These are phyloP conservation scores for Sanghuangporus baumii DNA, from an alignment of 1,284 basidiomycete genomes.

Conservation along the genomic window DNA sequence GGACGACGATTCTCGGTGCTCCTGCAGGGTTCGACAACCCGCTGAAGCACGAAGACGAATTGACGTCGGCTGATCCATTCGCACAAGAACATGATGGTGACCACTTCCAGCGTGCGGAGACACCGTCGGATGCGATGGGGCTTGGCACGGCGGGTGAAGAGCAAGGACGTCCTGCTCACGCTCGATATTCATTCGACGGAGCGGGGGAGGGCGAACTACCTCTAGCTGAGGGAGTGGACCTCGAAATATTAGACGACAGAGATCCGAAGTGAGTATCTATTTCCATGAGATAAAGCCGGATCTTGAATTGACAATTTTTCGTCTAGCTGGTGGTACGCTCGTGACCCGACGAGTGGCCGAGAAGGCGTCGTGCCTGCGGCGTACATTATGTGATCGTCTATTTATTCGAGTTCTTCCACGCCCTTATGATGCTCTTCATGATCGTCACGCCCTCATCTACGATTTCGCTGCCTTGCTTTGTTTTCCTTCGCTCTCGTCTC, in stretches of 20 bases:
- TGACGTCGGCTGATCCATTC: slow-evolving; percentile 43
- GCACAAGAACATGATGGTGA: slow-evolving; percentile 55
- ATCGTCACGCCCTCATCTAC: slow-evolving; percentile 24
- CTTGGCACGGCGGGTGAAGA: slow-evolving; percentile 55
- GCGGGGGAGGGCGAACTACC: slow-evolving; percentile 71
- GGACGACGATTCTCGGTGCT: slow-evolving; percentile 58
- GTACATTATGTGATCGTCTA: slow-evolving; percentile 44
- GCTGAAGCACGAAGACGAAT: slow-evolving; percentile 51
- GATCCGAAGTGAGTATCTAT: slow-evolving; percentile 63
- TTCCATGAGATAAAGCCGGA: background rate
- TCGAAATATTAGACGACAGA: slow-evolving; percentile 73
- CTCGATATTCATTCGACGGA: slow-evolving; percentile 76
- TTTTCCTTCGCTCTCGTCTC: background rate
- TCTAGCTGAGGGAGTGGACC: slow-evolving; percentile 62
- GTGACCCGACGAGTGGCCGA: slow-evolving; percentile 68
- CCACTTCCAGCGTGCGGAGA: slow-evolving; percentile 70
- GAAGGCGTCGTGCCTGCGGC: slow-evolving; percentile 88
- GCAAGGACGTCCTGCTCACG: slow-evolving; percentile 64
- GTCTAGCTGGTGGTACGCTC: slow-evolving; percentile 86
- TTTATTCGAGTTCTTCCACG: slow-evolving; percentile 15
- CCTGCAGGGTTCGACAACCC: slow-evolving; percentile 44
- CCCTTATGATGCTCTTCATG: slow-evolving; percentile 17
- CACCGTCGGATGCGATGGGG: slow-evolving; percentile 66
- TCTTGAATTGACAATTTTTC: slow-evolving; percentile 7
- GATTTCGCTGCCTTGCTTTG: slow-evolving; percentile 3